Evolutionary conservation across 345 rosid species (phyloP).

Genomic region (Euclidium syriacum): DNA sequence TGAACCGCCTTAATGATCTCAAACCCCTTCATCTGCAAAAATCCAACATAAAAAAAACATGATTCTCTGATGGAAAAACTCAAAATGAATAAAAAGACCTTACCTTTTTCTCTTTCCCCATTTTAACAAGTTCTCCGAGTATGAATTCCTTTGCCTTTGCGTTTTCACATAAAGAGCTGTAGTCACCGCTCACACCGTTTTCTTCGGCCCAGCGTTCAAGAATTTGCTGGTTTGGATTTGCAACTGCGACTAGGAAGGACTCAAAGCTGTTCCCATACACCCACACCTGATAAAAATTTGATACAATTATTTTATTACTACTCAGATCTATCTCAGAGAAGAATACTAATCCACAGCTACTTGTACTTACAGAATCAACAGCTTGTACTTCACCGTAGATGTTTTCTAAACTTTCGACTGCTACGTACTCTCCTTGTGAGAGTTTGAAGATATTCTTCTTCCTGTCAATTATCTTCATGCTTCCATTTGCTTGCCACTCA

Average conservation of each 20-base stretch:
- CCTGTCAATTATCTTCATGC: constrained; percentile 81
- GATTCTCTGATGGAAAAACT: not conserved
- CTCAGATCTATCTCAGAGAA: not conserved
- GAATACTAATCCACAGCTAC: not conserved
- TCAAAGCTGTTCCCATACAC: constrained; percentile 88
- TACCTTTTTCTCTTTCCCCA: constrained; percentile 75
- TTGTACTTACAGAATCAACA: constrained; percentile 58
- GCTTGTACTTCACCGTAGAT: constrained; percentile 50
- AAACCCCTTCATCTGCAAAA: constrained; percentile 75
- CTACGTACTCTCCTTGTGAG: constrained; percentile 92
- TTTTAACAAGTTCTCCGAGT: constrained; percentile 57
- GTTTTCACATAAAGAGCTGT: constrained; percentile 50
- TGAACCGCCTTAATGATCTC: constrained; percentile 73
- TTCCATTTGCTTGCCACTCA: constrained; percentile 89
- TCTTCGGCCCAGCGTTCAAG: constrained; percentile 68
- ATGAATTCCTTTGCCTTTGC: constrained; percentile 56
- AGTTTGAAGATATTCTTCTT: constrained; percentile 89
- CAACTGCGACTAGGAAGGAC: constrained; percentile 67
- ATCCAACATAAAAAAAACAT: not conserved
- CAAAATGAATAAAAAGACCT: not conserved
- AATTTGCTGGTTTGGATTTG: constrained; percentile 58
- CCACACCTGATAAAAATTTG: constrained; percentile 51
- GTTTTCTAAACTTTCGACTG: constrained; percentile 85
- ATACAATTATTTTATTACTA: too few species aligned
- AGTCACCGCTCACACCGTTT: constrained; percentile 53